phyloP scores from a whole-genome alignment of 805 yeast species.

The Yarrowia deformans region DNA sequence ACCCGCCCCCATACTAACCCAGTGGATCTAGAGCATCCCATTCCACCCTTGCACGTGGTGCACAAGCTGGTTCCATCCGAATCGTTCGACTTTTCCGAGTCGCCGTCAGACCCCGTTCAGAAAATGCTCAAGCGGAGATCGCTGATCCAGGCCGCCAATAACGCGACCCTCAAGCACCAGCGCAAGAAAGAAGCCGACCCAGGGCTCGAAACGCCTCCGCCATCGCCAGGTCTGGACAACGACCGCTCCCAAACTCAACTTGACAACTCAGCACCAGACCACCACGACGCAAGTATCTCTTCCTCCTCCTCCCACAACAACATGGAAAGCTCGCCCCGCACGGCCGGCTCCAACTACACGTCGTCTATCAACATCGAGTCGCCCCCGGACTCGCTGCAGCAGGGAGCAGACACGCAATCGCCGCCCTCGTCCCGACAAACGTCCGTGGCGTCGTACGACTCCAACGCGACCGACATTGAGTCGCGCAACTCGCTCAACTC shows the following conservation, averaged over 20 bases:
- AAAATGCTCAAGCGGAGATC: conserved; percentile 31
- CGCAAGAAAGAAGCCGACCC: conserved; percentile 14
- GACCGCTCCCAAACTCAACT: conserved; percentile 13
- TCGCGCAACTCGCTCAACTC: conserved; percentile 33
- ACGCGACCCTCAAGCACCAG: conserved; percentile 17
- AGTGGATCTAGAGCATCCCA: conserved; percentile 31
- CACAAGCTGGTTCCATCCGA: conserved; percentile 34
- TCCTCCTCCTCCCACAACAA: neutral
- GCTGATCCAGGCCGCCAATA: conserved; percentile 23
- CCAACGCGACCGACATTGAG: conserved; percentile 36
- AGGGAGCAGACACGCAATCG: conserved; percentile 18
- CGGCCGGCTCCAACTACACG: conserved; percentile 11
- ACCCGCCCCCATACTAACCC: neutral
- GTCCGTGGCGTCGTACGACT: conserved; percentile 29
- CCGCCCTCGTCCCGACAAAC: conserved; percentile 29
- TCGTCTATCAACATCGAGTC: conserved; percentile 23
- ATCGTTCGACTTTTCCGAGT: conserved; percentile 37
- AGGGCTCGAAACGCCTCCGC: conserved; percentile 34
- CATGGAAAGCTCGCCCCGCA: conserved; percentile 1
- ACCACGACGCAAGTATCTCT: too few relatives aligned
- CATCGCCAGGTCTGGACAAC: conserved; percentile 15
- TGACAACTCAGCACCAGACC: neutral
- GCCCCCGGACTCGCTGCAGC: conserved; percentile 33
- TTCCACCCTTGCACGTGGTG: conserved; percentile 34
- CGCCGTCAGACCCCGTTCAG: conserved; percentile 28